phyloP scores from a whole-genome alignment of 192 early-diverging fungal species.

The Coemansia brasiliensis region DNA sequence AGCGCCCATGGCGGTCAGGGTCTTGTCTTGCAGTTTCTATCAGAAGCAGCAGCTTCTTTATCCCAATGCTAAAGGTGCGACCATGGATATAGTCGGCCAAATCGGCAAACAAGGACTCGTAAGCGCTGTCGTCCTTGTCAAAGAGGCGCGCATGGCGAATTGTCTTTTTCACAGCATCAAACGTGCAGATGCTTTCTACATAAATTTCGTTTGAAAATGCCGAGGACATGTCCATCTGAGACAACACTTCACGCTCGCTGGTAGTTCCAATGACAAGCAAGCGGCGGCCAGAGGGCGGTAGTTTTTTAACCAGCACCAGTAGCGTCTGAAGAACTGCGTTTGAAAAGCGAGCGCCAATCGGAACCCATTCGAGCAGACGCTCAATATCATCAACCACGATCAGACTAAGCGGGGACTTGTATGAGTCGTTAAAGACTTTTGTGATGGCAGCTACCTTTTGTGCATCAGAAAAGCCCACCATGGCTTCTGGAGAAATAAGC shows the following conservation, averaged over 20 bases:
- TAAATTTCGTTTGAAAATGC: slow-evolving; percentile 85
- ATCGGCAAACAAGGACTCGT: slow-evolving; percentile 53
- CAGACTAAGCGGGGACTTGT: slow-evolving; percentile 91
- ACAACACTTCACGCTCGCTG: slow-evolving; percentile 72
- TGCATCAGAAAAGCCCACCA: slow-evolving; percentile 87
- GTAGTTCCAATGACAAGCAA: slow-evolving; percentile 94
- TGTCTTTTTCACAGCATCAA: slow-evolving; percentile 73
- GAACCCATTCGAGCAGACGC: slow-evolving; percentile 90
- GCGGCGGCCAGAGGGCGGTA: slow-evolving; percentile 78
- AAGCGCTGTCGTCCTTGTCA: slow-evolving; percentile 62
- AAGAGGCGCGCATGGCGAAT: slow-evolving; percentile 65
- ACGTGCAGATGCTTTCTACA: slow-evolving; percentile 71
- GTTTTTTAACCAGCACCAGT: slow-evolving; percentile 88
- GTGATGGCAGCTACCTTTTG: slow-evolving; percentile 85
- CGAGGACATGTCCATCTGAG: slow-evolving; percentile 84
- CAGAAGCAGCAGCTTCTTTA: slow-evolving; percentile 92
- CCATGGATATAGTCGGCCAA: slow-evolving; percentile 60
- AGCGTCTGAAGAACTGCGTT: slow-evolving; percentile 91
- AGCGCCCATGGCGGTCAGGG: slow-evolving; percentile 35
- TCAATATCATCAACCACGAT: slow-evolving; percentile 96
- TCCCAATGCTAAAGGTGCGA: slow-evolving; percentile 68
- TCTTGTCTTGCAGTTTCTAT: slow-evolving; percentile 92
- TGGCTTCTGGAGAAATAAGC: slow-evolving; percentile 91
- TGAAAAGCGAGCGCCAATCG: slow-evolving; percentile 93
- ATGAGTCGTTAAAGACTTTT: slow-evolving; percentile 96